A percentile compares a stretch with the other conserved stretches of the same genome.
These are phyloP conservation scores for Mycena olivaceomarginata DNA, from an alignment of 768 basidiomycete species.

Conservation along the genomic window DNA sequence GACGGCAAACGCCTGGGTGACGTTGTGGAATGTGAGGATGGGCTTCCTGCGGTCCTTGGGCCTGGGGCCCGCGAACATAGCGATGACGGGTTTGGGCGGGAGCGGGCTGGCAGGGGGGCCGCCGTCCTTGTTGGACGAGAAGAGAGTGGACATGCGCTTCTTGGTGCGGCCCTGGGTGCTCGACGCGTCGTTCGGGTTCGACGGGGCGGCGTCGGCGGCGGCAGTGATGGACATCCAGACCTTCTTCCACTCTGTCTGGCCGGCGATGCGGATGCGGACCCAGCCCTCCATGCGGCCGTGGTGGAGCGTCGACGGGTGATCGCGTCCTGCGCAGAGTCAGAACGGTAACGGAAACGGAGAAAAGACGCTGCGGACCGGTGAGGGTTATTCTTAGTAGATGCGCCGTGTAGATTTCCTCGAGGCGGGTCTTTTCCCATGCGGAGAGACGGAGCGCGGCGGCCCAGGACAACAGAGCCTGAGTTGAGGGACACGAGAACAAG, in stretches of 20 bases:
- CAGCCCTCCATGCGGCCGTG: conserved; percentile 92
- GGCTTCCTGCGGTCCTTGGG: conserved; percentile 85
- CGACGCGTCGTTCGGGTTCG: conserved; percentile 45
- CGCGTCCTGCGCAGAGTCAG: conserved; percentile 58
- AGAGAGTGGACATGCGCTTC: conserved; percentile 83
- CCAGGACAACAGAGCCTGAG: conserved; percentile 88
- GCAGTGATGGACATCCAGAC: conserved; percentile 88
- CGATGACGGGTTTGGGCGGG: conserved; percentile 64
- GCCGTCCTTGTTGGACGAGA: conserved; percentile 71
- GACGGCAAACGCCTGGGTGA: conserved; percentile 94
- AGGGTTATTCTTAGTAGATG: conserved; percentile 91
- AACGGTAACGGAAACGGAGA: neutral
- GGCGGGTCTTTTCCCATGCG: conserved; percentile 95
- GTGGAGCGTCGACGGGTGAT: conserved; percentile 77
- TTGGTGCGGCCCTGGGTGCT: conserved; percentile 57
- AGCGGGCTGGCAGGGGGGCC: conserved; percentile 49
- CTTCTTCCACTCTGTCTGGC: conserved; percentile 97
- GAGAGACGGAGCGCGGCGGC: conserved; percentile 92
- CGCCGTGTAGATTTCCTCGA: conserved; percentile 98
- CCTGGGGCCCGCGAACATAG: conserved; percentile 79
- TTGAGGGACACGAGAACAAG: conserved; percentile 89
- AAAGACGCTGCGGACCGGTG: conserved; percentile 53
- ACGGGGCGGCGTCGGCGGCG: conserved; percentile 56
- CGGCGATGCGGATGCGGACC: conserved; percentile 93
- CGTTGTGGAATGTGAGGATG: conserved; percentile 78